phyloP scores from a whole-genome alignment of 2,329 filamentous ascomycete species.

The Alternaria sp. region DNA sequence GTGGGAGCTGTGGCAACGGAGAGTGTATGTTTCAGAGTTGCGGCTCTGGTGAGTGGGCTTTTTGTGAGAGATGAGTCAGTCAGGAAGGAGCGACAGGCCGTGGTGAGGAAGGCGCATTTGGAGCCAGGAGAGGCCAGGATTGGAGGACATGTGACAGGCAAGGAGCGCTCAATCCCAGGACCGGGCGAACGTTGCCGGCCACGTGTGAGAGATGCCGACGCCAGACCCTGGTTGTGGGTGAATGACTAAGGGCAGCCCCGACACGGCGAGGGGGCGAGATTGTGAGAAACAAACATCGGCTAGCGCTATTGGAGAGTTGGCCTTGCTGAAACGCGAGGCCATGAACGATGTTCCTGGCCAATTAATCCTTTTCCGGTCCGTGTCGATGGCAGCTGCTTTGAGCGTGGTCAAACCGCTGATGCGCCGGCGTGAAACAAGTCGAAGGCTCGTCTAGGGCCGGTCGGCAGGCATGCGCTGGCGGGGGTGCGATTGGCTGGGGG shows the following conservation, averaged over 20 bases:
- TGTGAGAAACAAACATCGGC: constrained; percentile 1
- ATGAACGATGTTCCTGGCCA: constrained; percentile 23
- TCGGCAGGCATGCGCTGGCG: constrained; percentile 20
- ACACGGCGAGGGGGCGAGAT: neutral
- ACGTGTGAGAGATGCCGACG: constrained; percentile 17
- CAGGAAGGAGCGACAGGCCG: neutral
- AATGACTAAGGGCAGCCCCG: neutral
- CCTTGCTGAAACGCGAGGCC: constrained; percentile 24
- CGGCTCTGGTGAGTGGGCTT: neutral
- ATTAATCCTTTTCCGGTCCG: constrained; percentile 10
- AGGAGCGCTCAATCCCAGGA: neutral
- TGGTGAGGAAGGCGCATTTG: neutral
- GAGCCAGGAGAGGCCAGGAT: neutral
- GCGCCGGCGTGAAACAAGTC: constrained; percentile 38
- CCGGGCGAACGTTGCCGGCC: constrained; percentile 11
- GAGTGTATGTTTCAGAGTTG: constrained; percentile 29
- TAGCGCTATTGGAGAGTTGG: constrained; percentile 1
- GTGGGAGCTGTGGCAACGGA: constrained; percentile 18
- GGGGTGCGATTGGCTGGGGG: constrained; percentile 28
- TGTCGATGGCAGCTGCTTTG: constrained; percentile 23
- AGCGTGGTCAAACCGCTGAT: constrained; percentile 38
- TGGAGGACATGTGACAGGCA: neutral
- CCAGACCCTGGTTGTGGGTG: neutral
- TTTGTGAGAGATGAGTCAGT: constrained; percentile 6
- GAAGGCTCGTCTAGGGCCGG: constrained; percentile 23